Conservation (phyloP, 768 basidiomycete genomes). For the Epithele typhae region DNA sequence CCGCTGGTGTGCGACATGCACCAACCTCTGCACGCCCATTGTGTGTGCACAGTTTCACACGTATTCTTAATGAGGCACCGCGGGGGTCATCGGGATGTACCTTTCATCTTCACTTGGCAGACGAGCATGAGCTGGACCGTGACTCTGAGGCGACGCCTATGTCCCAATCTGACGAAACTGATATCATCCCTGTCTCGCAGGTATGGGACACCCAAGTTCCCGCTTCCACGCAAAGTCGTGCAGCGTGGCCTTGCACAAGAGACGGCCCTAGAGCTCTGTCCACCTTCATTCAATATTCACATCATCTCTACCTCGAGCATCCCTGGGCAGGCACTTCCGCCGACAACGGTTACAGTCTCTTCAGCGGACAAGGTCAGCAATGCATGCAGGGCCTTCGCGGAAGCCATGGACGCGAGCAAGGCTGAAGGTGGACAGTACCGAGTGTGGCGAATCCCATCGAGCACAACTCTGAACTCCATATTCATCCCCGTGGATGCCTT, state of each 20-base stretch:
- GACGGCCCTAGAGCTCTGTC: slow-evolving; percentile 65
- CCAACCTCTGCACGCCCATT: too few relatives aligned
- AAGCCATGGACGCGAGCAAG: slow-evolving; percentile 8
- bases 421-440: slow-evolving; percentile 34
- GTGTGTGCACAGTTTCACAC: too few relatives aligned
- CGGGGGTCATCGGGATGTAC: too few relatives aligned
- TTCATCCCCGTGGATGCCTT: slow-evolving; percentile 12
- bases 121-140: too few relatives aligned
- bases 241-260: slow-evolving; percentile 47
- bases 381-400: slow-evolving; percentile 11
- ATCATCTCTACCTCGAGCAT: slow-evolving; percentile 6
- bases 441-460: slow-evolving; percentile 53
- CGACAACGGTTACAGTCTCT: slow-evolving; percentile 14
- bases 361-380: slow-evolving; percentile 14
- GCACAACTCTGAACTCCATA: slow-evolving; percentile 10
- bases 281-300: slow-evolving; percentile 54
- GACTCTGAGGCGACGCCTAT: background rate
- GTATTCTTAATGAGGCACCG: too few relatives aligned
- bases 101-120: too few relatives aligned
- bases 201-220: slow-evolving; percentile 60
- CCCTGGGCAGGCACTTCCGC: slow-evolving; percentile 3
- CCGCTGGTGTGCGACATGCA: too few relatives aligned
- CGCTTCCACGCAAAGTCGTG: slow-evolving; percentile 67
- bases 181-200: slow-evolving; percentile 34
- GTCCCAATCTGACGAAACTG: background rate